Base-by-base conservation (phyloP, 441 rosid genomes). In the Hypseocharis bilobata region DNA sequence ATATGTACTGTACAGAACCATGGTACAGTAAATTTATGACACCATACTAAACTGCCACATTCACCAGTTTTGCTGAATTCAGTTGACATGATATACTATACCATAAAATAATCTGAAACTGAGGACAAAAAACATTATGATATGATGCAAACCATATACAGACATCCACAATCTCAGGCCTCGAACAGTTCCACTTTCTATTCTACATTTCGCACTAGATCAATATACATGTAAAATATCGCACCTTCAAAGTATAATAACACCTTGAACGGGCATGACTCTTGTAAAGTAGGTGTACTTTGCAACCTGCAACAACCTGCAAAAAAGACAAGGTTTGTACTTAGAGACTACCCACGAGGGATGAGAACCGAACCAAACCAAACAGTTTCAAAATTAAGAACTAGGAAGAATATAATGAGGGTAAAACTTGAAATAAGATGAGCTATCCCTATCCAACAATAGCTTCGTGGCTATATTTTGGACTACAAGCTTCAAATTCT, bases 251-350 rank as follows among this genome's bases (percentile, higher is more conserved):
- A 3, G 58, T 23, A 25, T 11, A 54, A 54, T n/a, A 23, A 29
- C 58, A 10, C 30, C 58, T 54, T 54, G 29, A 54, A 22, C 25
- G 30, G n/a, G 58, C 23, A 23, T 13, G 25, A 54, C 29, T 25
- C 28, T 22, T 3, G 25, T 54, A 25, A 7, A 0, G 28, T 8
- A 54, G 58, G 28, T 54, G 30, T 34, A 34, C 0, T 34, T 34
- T 34, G 58, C 58, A 16, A 25, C 30, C 58, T 54, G 58, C 58
- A 54, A 54, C 58, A 54, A 25, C 30, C 58, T 54, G 58, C 58
- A 54, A 54, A 29, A 54, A 54, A 54, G 29, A 54, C 11, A 54
- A 6, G 40, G 58, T 54, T 25, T 25, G n/a, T 22, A 23, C 30
- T 10, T 10, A 54, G n/a, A 26, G 58, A 54, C 4, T n/a, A 16